A percentile compares a stretch with the other conserved stretches of the same genome.
These are phyloP conservation scores for Salvia splendens DNA, from an alignment of 257 asterid genomes.

Conservation along the genomic window DNA sequence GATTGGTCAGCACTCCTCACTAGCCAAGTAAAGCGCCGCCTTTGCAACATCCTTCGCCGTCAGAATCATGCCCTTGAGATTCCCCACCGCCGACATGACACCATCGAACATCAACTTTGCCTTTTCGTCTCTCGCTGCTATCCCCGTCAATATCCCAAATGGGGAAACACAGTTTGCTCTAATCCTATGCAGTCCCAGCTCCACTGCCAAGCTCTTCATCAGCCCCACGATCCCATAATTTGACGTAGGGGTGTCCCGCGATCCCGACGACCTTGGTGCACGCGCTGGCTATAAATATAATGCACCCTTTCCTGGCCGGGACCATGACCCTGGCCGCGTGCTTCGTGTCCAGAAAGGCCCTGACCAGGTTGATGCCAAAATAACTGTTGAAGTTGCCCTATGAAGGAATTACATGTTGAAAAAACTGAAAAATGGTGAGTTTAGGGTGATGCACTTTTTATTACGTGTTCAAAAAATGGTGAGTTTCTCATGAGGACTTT, in stretches of 20 bases:
- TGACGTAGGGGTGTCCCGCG: conserved; percentile 28
- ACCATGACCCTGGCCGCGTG: conserved; percentile 59
- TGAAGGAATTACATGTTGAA: too few relatives aligned
- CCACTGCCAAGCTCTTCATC: conserved; percentile 41
- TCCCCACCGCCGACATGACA: conserved; percentile 27
- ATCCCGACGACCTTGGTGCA: conserved; percentile 45
- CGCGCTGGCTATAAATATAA: conserved; percentile 51
- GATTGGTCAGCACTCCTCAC: too few relatives aligned
- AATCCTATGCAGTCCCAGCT: conserved; percentile 50
- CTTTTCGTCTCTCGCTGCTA: background rate
- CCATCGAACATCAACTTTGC: background rate
- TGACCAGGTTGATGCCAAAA: conserved; percentile 43
- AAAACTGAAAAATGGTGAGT: too few relatives aligned
- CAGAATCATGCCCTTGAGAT: conserved; percentile 36
- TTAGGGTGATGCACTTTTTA: too few relatives aligned
- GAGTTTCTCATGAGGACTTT: too few relatives aligned
- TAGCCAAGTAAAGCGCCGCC: conserved; percentile 48
- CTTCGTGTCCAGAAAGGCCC: conserved; percentile 48
- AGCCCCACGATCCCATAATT: conserved; percentile 50
- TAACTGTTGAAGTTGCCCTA: too few relatives aligned
- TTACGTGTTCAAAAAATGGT: too few relatives aligned
- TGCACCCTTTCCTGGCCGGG: conserved; percentile 41
- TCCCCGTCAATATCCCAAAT: conserved; percentile 36
- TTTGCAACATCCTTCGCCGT: conserved; percentile 44
- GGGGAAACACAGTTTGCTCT: conserved; percentile 59